A percentile compares a stretch with the other conserved stretches of the same genome.
Conservation (phyloP, 331 rosid species). For the Prunus yedoensis region DNA sequence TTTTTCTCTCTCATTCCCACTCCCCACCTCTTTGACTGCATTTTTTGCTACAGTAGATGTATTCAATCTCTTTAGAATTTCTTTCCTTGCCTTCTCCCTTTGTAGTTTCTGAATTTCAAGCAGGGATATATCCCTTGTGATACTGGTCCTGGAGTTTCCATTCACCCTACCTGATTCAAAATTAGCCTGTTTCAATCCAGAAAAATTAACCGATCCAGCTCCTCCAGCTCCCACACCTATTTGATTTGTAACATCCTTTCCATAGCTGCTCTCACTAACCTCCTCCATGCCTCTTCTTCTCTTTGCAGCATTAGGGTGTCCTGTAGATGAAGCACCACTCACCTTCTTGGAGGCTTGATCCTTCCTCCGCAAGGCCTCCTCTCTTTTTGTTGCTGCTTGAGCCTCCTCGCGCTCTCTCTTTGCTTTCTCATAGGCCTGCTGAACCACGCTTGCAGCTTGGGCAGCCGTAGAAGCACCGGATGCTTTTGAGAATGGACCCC, state of each 20-base stretch:
- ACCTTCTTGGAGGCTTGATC: constrained; percentile 29
- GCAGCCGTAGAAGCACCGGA: constrained; percentile 27
- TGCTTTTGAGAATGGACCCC: constrained; percentile 35
- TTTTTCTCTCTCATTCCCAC: constrained; percentile 14
- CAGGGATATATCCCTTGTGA: constrained; percentile 22
- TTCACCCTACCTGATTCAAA: constrained; percentile 9
- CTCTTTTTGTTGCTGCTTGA: constrained; percentile 31
- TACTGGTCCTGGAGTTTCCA: constrained; percentile 23
- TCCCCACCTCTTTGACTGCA: constrained; percentile 3
- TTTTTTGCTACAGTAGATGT: constrained; percentile 16
- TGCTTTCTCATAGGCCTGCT: constrained; percentile 43
- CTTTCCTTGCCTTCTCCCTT: constrained; percentile 35
- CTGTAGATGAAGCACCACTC: constrained; percentile 22
- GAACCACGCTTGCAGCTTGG: constrained; percentile 44
- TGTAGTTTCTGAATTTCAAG: constrained; percentile 26
- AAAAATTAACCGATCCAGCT: constrained; percentile 15
- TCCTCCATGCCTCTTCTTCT: constrained; percentile 31
- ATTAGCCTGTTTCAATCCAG: constrained; percentile 15
- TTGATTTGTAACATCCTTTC: constrained; percentile 18
- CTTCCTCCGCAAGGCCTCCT: constrained; percentile 37
- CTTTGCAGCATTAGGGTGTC: constrained; percentile 28
- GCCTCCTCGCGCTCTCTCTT: constrained; percentile 43
- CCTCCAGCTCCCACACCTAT: constrained; percentile 27
- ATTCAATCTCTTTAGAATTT: constrained; percentile 26
- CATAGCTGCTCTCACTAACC: constrained; percentile 9